Conservation (phyloP, 2,329 filamentous ascomycete species). For the Rhinocladiella mackenziei region DNA sequence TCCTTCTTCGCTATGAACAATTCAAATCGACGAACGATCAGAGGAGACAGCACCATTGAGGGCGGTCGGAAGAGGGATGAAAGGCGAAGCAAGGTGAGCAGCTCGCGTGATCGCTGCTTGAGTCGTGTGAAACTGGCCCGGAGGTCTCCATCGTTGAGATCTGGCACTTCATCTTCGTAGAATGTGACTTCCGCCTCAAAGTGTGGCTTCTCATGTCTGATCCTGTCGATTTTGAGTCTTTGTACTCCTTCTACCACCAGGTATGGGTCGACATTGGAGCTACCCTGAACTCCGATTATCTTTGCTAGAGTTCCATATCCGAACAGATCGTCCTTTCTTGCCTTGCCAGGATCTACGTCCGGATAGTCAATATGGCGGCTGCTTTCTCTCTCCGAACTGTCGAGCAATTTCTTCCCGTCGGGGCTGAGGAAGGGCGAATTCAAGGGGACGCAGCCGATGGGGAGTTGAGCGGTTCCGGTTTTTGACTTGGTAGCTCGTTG, state of each 20-base stretch:
- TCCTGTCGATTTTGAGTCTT: constrained; percentile 69
- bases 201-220: constrained; percentile 74
- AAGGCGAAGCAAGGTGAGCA: constrained; percentile 77
- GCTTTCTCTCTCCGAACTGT: constrained; percentile 55
- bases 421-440: constrained; percentile 68
- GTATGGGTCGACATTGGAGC: constrained; percentile 70
- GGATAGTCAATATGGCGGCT: constrained; percentile 17
- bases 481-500: constrained; percentile 65
- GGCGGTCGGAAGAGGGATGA: constrained; percentile 76
- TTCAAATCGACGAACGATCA: constrained; percentile 82
- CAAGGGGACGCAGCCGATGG: constrained; percentile 83
- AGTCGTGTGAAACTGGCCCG: constrained; percentile 72
- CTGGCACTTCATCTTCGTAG: constrained; percentile 56
- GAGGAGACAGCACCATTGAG: constrained; percentile 67
- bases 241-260: constrained; percentile 81
- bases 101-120: constrained; percentile 78
- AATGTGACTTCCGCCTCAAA: constrained; percentile 77
- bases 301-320: constrained; percentile 76
- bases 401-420: constrained; percentile 71
- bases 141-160: constrained; percentile 58
- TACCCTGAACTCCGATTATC: constrained; percentile 72
- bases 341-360: constrained; percentile 56
- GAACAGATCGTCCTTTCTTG: constrained; percentile 70
- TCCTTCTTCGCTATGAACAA: constrained; percentile 81
- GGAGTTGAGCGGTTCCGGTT: constrained; percentile 62